Conservation (phyloP, 192 early-diverging fungal genomes). For the Coemansia sp. region DNA sequence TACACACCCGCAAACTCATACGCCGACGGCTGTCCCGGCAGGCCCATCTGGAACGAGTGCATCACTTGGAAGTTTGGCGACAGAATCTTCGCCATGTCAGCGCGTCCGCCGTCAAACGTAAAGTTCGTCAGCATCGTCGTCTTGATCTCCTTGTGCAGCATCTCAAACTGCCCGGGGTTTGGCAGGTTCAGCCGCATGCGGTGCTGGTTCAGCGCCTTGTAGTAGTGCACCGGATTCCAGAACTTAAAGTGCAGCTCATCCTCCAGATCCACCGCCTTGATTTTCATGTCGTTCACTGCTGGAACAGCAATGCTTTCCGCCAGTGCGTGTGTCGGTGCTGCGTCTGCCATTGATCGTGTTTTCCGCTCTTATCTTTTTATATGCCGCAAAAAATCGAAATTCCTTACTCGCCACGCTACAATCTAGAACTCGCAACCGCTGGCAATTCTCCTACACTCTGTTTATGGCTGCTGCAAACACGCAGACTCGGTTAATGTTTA, state of each 20-base stretch:
- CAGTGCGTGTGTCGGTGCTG: conserved; percentile 16
- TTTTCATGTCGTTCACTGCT: conserved; percentile 22
- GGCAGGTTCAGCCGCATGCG: conserved; percentile 45
- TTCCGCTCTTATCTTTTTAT: not conserved
- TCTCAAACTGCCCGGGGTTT: conserved; percentile 50
- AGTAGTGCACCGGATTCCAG: conserved; percentile 53
- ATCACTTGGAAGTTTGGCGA: conserved; percentile 93
- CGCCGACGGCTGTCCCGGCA: conserved; percentile 70
- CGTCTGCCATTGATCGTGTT: conserved; percentile 24
- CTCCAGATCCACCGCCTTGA: conserved; percentile 30
- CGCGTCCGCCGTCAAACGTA: conserved; percentile 92
- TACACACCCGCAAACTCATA: conserved; percentile 93
- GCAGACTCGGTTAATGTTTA: not conserved
- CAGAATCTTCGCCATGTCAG: conserved; percentile 89
- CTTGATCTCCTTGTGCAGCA: conserved; percentile 43
- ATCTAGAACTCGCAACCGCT: not conserved
- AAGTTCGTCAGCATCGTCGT: conserved; percentile 80
- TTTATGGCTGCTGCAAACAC: not conserved
- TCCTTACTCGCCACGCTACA: not conserved
- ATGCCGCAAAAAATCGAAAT: not conserved
- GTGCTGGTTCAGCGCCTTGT: conserved; percentile 49
- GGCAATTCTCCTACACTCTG: not conserved
- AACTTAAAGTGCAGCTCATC: conserved; percentile 55
- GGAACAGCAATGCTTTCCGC: conserved; percentile 13
- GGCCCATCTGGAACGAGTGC: conserved; percentile 87